Base-by-base conservation (phyloP, 1,284 basidiomycete genomes). In the Schizophyllum commune region DNA sequence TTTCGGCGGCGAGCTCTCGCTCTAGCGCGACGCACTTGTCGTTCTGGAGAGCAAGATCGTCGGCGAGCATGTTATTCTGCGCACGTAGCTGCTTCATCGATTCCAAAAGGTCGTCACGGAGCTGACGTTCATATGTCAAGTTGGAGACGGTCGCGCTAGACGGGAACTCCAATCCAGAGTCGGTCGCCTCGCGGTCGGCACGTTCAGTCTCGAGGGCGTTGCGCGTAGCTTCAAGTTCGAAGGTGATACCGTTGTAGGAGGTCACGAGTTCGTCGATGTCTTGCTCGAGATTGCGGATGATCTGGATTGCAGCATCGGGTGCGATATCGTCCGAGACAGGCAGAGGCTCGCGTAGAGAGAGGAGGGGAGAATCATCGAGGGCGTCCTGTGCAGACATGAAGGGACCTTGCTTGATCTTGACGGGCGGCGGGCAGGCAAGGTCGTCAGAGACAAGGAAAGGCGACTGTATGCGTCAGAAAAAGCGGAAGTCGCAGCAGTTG, bases 31-130 rank as follows among this genome's bases (percentile, higher is more conserved):
- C 55, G 58, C 62, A 66, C 5, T 63, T 62, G 7, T 65, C 65
- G 32, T 67, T 60, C 21, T 66, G 60, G 56, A 68, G 63, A 19
- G 65, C 65, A n/a, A 69, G 58, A 3, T 65, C 64, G 32, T 68
- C 67, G 20, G 69, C 62, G 19, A 70, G 39, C 15, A 61, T 47
- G 52, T 64, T 62, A 59, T 70, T 68, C 55, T 70, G 67, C 0
- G 68, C 64, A 6, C 69, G 65, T 52, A 69, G 64, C 57, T 68
- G 68, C 61, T 69, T 67, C 33, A 70, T 65, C 19, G 67, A 61
- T 20, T 66, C 67, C 13, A 69, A 62, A 4, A 67, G 63, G 54
- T 69, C 68, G 21, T 65, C 62, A 33, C 65, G 63, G 32, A 70
- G 59, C 56, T 64, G 64, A 33, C 66, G 66, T 56, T 70, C 68